phyloP scores from a whole-genome alignment of 2,329 filamentous ascomycete species.

The Remersonia thermophila region DNA sequence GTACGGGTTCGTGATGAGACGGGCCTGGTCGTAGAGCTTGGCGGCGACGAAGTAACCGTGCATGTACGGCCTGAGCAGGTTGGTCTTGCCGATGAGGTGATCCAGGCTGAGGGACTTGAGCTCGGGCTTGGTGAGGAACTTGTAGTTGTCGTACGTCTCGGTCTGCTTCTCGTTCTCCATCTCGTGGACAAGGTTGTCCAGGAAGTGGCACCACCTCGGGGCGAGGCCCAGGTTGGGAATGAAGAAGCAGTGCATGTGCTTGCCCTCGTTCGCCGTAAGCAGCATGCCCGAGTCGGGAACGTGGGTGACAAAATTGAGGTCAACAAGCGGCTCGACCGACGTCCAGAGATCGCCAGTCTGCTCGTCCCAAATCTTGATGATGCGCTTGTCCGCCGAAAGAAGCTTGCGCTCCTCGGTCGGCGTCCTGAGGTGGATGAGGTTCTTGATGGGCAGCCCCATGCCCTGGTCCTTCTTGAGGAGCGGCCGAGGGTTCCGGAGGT shows the following conservation, averaged over 20 bases:
- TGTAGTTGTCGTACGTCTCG: slow-evolving; percentile 96
- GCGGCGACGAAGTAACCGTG: slow-evolving; percentile 97
- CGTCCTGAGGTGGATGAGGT: slow-evolving; percentile 60
- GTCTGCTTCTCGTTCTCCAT: slow-evolving; percentile 77
- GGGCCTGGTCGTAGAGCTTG: slow-evolving; percentile 87
- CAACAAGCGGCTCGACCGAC: slow-evolving; percentile 85
- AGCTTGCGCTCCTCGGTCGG: slow-evolving; percentile 73
- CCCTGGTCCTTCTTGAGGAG: slow-evolving; percentile 89
- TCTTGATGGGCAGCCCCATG: slow-evolving; percentile 85
- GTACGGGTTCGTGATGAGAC: slow-evolving; percentile 85
- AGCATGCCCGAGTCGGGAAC: slow-evolving; percentile 89
- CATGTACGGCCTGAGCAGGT: slow-evolving; percentile 89
- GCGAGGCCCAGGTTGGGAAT: slow-evolving; percentile 87
- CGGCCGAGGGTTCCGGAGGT: slow-evolving; percentile 76
- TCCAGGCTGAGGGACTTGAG: slow-evolving; percentile 74
- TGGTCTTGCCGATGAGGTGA: slow-evolving; percentile 83
- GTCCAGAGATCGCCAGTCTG: slow-evolving; percentile 80
- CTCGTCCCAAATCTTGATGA: slow-evolving; percentile 95
- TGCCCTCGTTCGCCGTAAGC: slow-evolving; percentile 90
- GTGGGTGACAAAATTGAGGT: slow-evolving; percentile 90
- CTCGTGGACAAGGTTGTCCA: slow-evolving; percentile 96
- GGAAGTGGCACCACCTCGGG: slow-evolving; percentile 89
- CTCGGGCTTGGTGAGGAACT: slow-evolving; percentile 85
- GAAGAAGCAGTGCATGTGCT: slow-evolving; percentile 56
- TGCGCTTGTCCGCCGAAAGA: slow-evolving; percentile 82